A percentile compares a stretch with the other conserved stretches of the same genome.
Evolutionary conservation across 202 grass and related monocot species (phyloP).

Genomic region (Alloteropsis angusta): DNA sequence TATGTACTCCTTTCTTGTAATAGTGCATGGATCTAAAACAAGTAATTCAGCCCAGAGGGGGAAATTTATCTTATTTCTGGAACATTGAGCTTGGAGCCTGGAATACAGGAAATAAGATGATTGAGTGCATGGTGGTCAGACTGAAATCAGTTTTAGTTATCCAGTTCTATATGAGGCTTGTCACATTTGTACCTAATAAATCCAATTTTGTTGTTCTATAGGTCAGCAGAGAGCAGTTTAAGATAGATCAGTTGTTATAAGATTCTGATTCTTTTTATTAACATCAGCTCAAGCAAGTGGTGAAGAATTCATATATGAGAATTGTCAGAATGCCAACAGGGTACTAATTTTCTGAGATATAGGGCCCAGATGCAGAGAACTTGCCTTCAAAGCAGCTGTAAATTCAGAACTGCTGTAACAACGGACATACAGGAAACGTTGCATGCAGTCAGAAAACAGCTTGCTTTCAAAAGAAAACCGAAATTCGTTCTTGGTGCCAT

Average conservation of each 20-base stretch:
- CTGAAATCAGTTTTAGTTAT: background rate
- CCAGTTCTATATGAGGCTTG: background rate
- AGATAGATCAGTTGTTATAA: background rate
- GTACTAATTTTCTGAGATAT: background rate
- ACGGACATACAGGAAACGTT: constrained; percentile 66
- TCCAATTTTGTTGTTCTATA: background rate
- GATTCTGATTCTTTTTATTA: background rate
- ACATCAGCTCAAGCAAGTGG: constrained; percentile 6
- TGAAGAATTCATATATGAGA: background rate
- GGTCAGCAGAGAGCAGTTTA: constrained; percentile 1
- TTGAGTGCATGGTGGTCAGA: background rate
- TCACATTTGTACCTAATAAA: background rate
- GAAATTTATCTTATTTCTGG: background rate
- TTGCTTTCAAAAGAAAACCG: constrained; percentile 13
- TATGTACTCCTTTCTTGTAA: background rate
- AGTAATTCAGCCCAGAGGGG: background rate
- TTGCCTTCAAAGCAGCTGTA: constrained; percentile 65
- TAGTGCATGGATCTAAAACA: background rate
- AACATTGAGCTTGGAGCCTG: background rate
- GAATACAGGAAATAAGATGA: constrained; percentile 3
- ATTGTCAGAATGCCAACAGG: constrained; percentile 20
- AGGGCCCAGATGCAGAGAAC: constrained; percentile 11
- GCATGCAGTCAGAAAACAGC: constrained; percentile 67
- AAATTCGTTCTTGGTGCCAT: constrained; percentile 16
- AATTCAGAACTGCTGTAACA: constrained; percentile 75